Base-by-base conservation (phyloP, 1,284 basidiomycete species). In the Vanrija humicola region DNA sequence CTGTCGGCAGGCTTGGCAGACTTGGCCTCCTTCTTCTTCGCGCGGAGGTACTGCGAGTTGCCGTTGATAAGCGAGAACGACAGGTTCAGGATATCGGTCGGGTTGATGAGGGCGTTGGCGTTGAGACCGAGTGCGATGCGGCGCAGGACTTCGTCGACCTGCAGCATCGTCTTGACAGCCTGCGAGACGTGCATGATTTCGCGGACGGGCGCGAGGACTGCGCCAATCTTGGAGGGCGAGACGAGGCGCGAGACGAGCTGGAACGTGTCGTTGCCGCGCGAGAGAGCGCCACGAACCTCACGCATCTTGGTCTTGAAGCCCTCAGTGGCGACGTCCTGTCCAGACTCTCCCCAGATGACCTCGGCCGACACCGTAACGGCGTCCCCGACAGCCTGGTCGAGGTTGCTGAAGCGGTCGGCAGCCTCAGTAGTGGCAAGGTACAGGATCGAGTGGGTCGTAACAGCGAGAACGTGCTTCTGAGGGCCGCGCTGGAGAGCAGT, bases 261-360 rank as follows among this genome's bases (percentile, higher is more conserved):
- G 68, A 95, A 90, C 0, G 88, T 86, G 71, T 97, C 91, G 45
- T 93, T 78, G 5, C 87, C 90, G 68, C 87, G 87, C 16, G 88
- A 85, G 2, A 84, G 80, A 7, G 90, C 89, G 3, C 84, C 81
- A 42, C 86, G 83, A 19, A 94, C 93, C 77, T 97, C 93, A 21
- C 87, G 83, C 84, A 92, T 89, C 76, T 91, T 96, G 16, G 92
- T 95, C 79, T 88, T 91, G 84, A 93, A 96, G 25, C 88, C 94
- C 64, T 95, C 91, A 3, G 87, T 82, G 49, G 87, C 84, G 0
- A 90, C 87, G 68, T 98, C 92, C 72, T 91, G 90, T 10, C 89
- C 90, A 0, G 92, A 94, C 67, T 91, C 86, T 15, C 95, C 95
- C 69, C 98, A 98, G 51, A 98, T 83, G 54, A 98, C 95, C 68